Base-by-base conservation (phyloP, 192 early-diverging fungal genomes). In the Backusella psychrophila region DNA sequence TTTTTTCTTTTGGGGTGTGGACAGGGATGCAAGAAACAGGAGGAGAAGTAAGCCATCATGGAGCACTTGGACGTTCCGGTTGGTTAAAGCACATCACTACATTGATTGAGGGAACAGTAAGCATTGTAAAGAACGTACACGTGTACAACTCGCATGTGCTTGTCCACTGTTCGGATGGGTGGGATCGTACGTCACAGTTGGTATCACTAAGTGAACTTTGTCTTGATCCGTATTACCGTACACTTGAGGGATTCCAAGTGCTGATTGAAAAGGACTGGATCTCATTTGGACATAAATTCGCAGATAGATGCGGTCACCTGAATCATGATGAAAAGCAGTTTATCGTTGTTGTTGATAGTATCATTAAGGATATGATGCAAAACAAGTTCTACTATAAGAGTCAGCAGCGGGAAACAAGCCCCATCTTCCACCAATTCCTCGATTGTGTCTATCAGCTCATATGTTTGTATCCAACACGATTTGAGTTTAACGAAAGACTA, bases 191-290 rank as follows among this genome's bases (percentile, higher is more conserved):
- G 0, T 93, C 96, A 33, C 98, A 99, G 83, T 82, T 99, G 71
- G 94, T 91, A 19, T 93, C 96, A 7, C 87, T 96, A 26, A 88
- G 96, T 63, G 90, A 94, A 79, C 80, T 99, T 23, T 98, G 96
- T 75, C 82, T 99, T 71, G 97, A 99, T 68, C 96, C 97, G 4
- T 98, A 91, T 79, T 99, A 96, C 82, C 94, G 97, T 71, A 97
- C 97, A 3, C 88, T 95, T 15, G 83, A 85, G 52, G 97, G 97
- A 4, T 96, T 99, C 81, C 90, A 90, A 39, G 90, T 96, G 15
- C 84, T 99, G 69, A 84, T 99, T n/a, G 96, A 97, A 80, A 99
- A 99, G 82, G 97, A 99, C 75, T 99, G 97, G 97, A 88, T 96
- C 34, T 93, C 95, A 23, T 97, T 97, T 88, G 97, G 97, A 35